Percentiles rank a stretch among this genome's conserved stretches.
These are phyloP conservation scores for Kingdonia uniflora DNA, from an alignment of 164 flowering plant species.

Conservation along the genomic window DNA sequence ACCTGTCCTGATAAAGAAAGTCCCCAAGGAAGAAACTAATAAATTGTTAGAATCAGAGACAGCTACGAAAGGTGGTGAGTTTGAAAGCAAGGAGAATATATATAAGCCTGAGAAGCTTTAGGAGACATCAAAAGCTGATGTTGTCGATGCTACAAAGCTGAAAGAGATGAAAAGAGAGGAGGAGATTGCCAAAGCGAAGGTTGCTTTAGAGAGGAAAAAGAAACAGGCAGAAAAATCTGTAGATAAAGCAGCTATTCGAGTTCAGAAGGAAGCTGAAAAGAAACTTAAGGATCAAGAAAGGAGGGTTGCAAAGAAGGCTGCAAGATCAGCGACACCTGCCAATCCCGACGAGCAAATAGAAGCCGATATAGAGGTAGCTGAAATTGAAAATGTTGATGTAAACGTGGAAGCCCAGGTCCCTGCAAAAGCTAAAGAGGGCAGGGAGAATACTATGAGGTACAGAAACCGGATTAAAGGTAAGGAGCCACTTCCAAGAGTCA, in stretches of 20 bases:
- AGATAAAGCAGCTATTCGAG: conserved; percentile 62
- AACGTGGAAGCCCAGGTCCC: conserved; percentile 24
- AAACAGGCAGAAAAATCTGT: conserved; percentile 27
- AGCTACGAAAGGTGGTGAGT: conserved; percentile 14
- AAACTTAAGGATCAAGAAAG: conserved; percentile 81
- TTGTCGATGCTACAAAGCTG: conserved; percentile 41
- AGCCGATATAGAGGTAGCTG: conserved; percentile 21
- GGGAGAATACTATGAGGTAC: conserved; percentile 31
- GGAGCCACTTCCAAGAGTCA: conserved; percentile 50
- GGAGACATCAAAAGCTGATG: conserved; percentile 18
- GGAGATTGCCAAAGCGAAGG: conserved; percentile 70
- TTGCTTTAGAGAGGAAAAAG: conserved; percentile 49
- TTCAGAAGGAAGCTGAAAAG: conserved; percentile 88
- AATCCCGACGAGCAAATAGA: conserved; percentile 32
- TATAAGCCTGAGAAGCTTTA: conserved; percentile 19
- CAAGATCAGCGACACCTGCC: conserved; percentile 15
- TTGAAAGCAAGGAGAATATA: conserved; percentile 24
- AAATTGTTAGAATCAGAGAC: conserved; percentile 16
- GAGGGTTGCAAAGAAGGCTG: conserved; percentile 64
- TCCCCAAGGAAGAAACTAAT: conserved; percentile 31
- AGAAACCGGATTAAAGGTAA: conserved; percentile 35
- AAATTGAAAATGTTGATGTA: conserved; percentile 27
- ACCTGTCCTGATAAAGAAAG: conserved; percentile 17
- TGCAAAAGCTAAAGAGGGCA: conserved; percentile 31
- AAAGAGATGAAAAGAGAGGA: conserved; percentile 74